A percentile compares a stretch with the other conserved stretches of the same genome.
Evolutionary conservation across 352 stramenopile genomes (phyloP).

Genomic region (Pythium sp.): DNA sequence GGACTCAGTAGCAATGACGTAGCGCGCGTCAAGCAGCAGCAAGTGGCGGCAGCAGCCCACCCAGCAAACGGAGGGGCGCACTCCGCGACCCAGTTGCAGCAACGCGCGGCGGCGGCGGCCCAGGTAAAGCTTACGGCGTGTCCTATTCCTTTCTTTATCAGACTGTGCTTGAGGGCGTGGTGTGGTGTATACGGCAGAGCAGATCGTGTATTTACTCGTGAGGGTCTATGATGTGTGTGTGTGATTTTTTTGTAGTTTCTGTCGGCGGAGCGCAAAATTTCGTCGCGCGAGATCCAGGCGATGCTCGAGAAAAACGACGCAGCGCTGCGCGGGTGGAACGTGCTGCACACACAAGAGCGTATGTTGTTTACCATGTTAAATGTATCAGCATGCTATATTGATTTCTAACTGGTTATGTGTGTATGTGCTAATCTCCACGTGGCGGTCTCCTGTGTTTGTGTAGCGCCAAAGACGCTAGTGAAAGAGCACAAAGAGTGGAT

Average conservation of each 20-base stretch:
- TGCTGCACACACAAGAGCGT: conserved; percentile 76
- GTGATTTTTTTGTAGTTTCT: conserved; percentile 25
- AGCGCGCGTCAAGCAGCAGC: conserved; percentile 6
- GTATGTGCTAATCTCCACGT: not conserved
- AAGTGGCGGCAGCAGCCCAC: not conserved
- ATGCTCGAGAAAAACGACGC: conserved; percentile 88
- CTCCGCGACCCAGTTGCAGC: conserved; percentile 32
- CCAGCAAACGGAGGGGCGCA: not conserved
- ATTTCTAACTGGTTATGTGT: not conserved
- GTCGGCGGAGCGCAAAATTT: conserved; percentile 45
- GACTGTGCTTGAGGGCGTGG: not conserved
- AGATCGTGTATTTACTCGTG: not conserved
- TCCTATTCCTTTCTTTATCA: not conserved
- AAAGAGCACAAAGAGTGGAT: conserved; percentile 77
- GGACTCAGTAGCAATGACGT: not conserved
- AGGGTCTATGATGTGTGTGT: not conserved
- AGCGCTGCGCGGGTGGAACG: conserved; percentile 68
- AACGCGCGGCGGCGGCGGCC: conserved; percentile 54
- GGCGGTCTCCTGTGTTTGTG: not conserved
- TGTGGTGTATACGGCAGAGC: not conserved
- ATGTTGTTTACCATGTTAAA: conserved; percentile 17
- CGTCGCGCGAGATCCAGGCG: conserved; percentile 63
- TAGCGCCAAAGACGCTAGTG: conserved; percentile 47
- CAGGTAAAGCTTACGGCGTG: conserved; percentile 26
- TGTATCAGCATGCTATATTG: too few relatives aligned